Conservation (phyloP, 805 yeast genomes). For the Yarrowia sp. region DNA sequence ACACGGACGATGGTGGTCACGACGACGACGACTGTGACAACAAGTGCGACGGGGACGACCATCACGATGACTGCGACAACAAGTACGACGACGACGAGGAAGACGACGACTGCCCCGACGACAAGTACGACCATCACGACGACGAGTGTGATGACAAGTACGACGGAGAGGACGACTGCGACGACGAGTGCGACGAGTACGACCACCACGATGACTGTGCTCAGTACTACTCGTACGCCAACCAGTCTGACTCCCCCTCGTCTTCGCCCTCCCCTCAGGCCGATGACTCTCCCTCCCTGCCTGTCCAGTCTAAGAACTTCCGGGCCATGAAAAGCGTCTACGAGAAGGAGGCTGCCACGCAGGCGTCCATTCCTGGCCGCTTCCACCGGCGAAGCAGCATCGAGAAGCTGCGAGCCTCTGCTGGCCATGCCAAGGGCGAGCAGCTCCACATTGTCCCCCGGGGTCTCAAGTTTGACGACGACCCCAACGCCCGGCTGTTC, state of each 20-base stretch:
- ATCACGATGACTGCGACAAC: constrained; percentile 19
- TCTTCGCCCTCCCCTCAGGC: constrained; percentile 1
- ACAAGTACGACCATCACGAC: background rate
- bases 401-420: background rate
- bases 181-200: constrained; percentile 13
- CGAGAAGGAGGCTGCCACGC: background rate
- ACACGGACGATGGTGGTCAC: background rate
- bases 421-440: background rate
- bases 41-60: constrained; percentile 10
- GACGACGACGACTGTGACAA: background rate
- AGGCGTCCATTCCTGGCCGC: background rate
- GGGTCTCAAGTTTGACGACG: background rate
- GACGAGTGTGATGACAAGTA: constrained; percentile 17
- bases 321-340: background rate
- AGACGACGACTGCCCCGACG: constrained; percentile 4
- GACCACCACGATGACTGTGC: constrained; percentile 8
- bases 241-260: background rate
- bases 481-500: constrained; percentile 1
- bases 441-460: constrained; percentile 6
- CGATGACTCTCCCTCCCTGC: background rate
- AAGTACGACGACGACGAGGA: background rate
- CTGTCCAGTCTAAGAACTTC: background rate
- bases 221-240: constrained; percentile 13
- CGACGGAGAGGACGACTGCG: constrained; percentile 16
- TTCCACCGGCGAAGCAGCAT: constrained; percentile 16